These are phyloP conservation scores for Cyclostephanos tholiformis DNA, from an alignment of 108 stramenopile species.

Conservation along the genomic window DNA sequence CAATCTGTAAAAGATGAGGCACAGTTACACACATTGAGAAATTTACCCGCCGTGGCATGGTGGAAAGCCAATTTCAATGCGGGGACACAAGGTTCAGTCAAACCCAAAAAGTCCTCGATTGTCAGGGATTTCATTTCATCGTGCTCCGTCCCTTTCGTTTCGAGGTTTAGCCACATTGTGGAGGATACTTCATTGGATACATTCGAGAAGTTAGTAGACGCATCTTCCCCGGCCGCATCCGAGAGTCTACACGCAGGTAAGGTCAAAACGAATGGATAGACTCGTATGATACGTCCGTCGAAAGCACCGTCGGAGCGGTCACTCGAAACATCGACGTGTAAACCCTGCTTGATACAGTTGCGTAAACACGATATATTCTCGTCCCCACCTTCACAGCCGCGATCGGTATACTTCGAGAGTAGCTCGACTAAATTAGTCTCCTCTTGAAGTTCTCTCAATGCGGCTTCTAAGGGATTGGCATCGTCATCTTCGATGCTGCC, in stretches of 20 bases:
- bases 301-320: conserved; percentile 23
- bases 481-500: conserved; percentile 57
- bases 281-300: conserved; percentile 52
- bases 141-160: conserved; percentile 59
- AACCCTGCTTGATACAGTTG: conserved; percentile 23
- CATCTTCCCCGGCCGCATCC: neutral
- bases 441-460: conserved; percentile 52
- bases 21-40: conserved; percentile 14
- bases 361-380: neutral
- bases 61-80: conserved; percentile 55
- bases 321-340: conserved; percentile 47
- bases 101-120: conserved; percentile 40
- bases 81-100: conserved; percentile 45
- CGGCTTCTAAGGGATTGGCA: conserved; percentile 47
- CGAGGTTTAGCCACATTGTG: conserved; percentile 12
- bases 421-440: conserved; percentile 51
- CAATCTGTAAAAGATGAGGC: neutral
- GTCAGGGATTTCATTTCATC: conserved; percentile 48
- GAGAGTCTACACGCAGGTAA: conserved; percentile 15
- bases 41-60: conserved; percentile 55
- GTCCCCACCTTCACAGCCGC: neutral
- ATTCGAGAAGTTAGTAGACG: neutral
- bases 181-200: neutral
- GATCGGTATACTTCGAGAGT: neutral
- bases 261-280: conserved; percentile 55